Conservation (phyloP, 306 rosid genomes). For the cucumber (Cucumis sativus) region DNA sequence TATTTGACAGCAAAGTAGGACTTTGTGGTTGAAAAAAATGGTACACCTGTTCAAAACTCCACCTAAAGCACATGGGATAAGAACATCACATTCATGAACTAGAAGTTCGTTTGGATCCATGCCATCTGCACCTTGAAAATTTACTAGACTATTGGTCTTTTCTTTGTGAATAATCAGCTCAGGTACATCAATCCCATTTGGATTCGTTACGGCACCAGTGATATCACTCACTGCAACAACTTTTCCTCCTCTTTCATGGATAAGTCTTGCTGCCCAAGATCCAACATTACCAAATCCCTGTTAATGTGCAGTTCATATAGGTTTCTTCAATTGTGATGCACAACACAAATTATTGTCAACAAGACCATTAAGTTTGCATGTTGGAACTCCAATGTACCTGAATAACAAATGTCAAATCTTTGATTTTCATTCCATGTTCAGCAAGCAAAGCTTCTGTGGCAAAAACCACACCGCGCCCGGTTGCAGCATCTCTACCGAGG, state of each 20-base stretch:
- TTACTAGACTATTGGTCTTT: slow-evolving; percentile 24
- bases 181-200: slow-evolving; percentile 28
- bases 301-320: neutral
- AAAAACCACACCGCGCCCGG: slow-evolving; percentile 52
- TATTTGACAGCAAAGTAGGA: neutral
- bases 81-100: slow-evolving; percentile 41
- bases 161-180: slow-evolving; percentile 32
- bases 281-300: slow-evolving; percentile 96
- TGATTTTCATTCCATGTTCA: slow-evolving; percentile 36
- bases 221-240: slow-evolving; percentile 44
- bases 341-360: neutral
- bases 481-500: slow-evolving; percentile 59
- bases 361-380: neutral
- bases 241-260: slow-evolving; percentile 43
- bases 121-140: slow-evolving; percentile 29
- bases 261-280: slow-evolving; percentile 42
- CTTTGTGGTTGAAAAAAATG: neutral
- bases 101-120: slow-evolving; percentile 35
- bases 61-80: slow-evolving; percentile 49
- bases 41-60: slow-evolving; percentile 49
- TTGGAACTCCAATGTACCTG: slow-evolving; percentile 22
- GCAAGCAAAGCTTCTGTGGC: slow-evolving; percentile 57
- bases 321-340: neutral
- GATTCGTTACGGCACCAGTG: slow-evolving; percentile 39
- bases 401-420: slow-evolving; percentile 37